Evolutionary conservation across 1,284 basidiomycete species (phyloP).

Genomic region (Naganishia cerealis): DNA sequence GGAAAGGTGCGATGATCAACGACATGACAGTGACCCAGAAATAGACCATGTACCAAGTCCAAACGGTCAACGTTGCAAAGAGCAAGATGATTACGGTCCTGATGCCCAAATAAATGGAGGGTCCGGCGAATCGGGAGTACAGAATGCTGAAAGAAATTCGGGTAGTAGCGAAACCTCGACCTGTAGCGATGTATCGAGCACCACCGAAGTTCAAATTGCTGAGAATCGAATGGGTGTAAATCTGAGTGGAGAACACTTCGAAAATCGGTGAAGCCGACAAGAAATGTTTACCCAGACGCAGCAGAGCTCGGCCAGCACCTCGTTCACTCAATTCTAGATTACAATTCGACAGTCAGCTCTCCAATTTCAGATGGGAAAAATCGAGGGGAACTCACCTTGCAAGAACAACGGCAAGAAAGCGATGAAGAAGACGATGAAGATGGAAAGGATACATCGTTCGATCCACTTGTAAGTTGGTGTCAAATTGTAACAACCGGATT

Average conservation of each 20-base stretch:
- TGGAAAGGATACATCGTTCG: slow-evolving; percentile 87
- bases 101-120: slow-evolving; percentile 93
- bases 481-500: slow-evolving; percentile 87
- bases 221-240: slow-evolving; percentile 90
- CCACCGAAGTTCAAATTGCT: slow-evolving; percentile 94
- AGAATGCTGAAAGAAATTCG: slow-evolving; percentile 88
- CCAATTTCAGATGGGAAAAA: neutral
- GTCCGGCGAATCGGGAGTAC: slow-evolving; percentile 93
- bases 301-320: slow-evolving; percentile 80
- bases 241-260: slow-evolving; percentile 93
- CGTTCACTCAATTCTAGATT: slow-evolving; percentile 81
- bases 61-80: slow-evolving; percentile 83
- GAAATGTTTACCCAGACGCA: slow-evolving; percentile 88
- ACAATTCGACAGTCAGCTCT: slow-evolving; percentile 10
- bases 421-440: slow-evolving; percentile 95
- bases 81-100: slow-evolving; percentile 83
- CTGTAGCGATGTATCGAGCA: slow-evolving; percentile 97
- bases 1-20: slow-evolving; percentile 85
- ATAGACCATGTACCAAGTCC: slow-evolving; percentile 88
- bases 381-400: slow-evolving; percentile 66
- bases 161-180: slow-evolving; percentile 92
- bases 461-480: slow-evolving; percentile 89
- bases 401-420: slow-evolving; percentile 88
- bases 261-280: slow-evolving; percentile 88
- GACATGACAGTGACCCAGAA: slow-evolving; percentile 91